These are phyloP conservation scores for Rhodotorula taiwanensis DNA, from an alignment of 768 basidiomycete species.

Conservation along the genomic window DNA sequence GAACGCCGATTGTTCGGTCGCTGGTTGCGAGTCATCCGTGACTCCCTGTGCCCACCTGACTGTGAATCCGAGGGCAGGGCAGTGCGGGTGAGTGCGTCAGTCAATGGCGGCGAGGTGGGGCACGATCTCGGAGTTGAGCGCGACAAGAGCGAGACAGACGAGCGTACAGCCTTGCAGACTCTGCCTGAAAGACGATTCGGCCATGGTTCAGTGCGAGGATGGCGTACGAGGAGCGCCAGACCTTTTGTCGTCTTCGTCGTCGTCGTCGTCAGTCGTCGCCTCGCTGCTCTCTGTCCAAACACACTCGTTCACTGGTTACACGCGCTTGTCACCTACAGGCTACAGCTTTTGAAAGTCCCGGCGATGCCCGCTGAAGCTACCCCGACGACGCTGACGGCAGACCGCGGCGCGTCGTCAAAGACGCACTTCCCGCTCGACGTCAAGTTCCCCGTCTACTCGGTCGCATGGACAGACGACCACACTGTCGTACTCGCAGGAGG, in stretches of 20 bases:
- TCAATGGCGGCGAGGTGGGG: not conserved
- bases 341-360: no score
- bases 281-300: not conserved
- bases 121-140: no score
- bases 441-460: slow-evolving; percentile 81
- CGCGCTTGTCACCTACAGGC: no score
- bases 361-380: slow-evolving; percentile 16
- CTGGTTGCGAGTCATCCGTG: slow-evolving; percentile 58
- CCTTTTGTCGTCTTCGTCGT: no score
- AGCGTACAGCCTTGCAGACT: slow-evolving; percentile 33
- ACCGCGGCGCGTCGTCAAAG: slow-evolving; percentile 4
- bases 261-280: no score
- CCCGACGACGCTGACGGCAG: slow-evolving; percentile 4
- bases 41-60: slow-evolving; percentile 71
- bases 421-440: slow-evolving; percentile 26
- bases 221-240: no score
- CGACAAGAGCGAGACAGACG: not conserved
- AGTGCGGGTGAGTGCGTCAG: not conserved
- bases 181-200: slow-evolving; percentile 30
- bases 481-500: slow-evolving; percentile 73
- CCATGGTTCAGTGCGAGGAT: slow-evolving; percentile 8
- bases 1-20: slow-evolving; percentile 53
- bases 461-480: slow-evolving; percentile 66
- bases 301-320: no score
- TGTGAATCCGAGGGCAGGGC: slow-evolving; percentile 41